Percentiles rank a stretch among this genome's conserved stretches.
These are phyloP conservation scores for Malus hybrid DNA, from an alignment of 331 rosid genomes.

Conservation along the genomic window DNA sequence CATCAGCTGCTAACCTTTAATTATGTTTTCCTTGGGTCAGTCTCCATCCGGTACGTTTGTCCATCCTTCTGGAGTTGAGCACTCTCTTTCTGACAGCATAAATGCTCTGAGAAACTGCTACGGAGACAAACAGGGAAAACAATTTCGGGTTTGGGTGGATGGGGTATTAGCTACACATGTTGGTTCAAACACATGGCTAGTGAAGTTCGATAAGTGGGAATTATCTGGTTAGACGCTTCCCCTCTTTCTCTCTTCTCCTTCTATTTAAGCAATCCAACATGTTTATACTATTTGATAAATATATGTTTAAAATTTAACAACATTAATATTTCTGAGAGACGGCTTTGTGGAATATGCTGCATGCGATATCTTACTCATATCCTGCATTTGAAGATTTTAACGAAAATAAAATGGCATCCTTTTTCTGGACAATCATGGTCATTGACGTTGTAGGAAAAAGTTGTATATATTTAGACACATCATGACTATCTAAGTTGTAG, in stretches of 20 bases:
- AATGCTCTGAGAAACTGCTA: slow-evolving; percentile 29
- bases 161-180: slow-evolving; percentile 41
- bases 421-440: neutral
- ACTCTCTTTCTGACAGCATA: slow-evolving; percentile 26
- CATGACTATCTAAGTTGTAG: neutral
- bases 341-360: neutral
- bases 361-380: neutral
- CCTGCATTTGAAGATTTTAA: neutral
- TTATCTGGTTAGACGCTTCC: slow-evolving; percentile 38
- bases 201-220: slow-evolving; percentile 76
- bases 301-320: neutral
- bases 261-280: neutral
- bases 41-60: slow-evolving; percentile 40
- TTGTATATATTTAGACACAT: neutral
- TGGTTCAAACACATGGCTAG: slow-evolving; percentile 57
- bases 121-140: slow-evolving; percentile 76
- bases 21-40: slow-evolving; percentile 36
- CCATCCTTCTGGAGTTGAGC: slow-evolving; percentile 68
- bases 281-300: neutral
- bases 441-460: neutral
- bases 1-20: neutral
- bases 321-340: neutral
- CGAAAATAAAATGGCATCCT: neutral
- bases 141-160: slow-evolving; percentile 67
- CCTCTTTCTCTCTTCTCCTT: neutral